Conservation (phyloP, 2,329 filamentous ascomycete species). For the Neurospora crassa region DNA sequence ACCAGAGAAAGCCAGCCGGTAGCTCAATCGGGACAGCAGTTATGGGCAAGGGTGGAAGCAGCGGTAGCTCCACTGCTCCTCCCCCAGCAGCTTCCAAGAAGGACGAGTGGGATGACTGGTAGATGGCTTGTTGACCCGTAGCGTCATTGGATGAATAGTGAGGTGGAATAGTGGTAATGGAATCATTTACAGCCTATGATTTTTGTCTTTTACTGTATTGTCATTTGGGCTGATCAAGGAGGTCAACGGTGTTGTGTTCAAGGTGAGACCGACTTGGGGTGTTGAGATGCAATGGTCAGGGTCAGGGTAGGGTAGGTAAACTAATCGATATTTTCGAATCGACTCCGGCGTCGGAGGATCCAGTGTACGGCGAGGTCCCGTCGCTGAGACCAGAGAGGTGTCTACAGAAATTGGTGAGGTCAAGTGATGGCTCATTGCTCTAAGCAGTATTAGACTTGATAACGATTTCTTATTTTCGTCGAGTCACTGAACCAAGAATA, state of each 20-base stretch:
- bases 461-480: not conserved
- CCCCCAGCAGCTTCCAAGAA: slow-evolving; percentile 30
- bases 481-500: not conserved
- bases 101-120: slow-evolving; percentile 60
- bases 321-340: not conserved
- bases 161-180: not conserved
- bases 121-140: slow-evolving; percentile 15
- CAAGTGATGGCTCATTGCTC: not conserved
- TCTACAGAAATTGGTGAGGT: not conserved
- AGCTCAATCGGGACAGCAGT: slow-evolving; percentile 50
- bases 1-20: slow-evolving; percentile 33
- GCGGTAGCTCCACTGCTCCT: slow-evolving; percentile 11
- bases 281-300: not conserved
- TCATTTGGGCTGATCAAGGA: not conserved
- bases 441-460: not conserved
- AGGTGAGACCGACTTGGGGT: not conserved
- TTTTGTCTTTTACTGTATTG: not conserved
- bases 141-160: not conserved
- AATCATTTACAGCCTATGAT: not conserved
- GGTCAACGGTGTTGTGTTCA: not conserved
- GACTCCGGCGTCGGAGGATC: not conserved
- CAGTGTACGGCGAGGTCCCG: not conserved
- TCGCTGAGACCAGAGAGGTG: not conserved
- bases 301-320: not conserved
- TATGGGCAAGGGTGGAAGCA: slow-evolving; percentile 44